Base-by-base conservation (phyloP, 2,329 filamentous ascomycete genomes). In the Cercospora sojina region DNA sequence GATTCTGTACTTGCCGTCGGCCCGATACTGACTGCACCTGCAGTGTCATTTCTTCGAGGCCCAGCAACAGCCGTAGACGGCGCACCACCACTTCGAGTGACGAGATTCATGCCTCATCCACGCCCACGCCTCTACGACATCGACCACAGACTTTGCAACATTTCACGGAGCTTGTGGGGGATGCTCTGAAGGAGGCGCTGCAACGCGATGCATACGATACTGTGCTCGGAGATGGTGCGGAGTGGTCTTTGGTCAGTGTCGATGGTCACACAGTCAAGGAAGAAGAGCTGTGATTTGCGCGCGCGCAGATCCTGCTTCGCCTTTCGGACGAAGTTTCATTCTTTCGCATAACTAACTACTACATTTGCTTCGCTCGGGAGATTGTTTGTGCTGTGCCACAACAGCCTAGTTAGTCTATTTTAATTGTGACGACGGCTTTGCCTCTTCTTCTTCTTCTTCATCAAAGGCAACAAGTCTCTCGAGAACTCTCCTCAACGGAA, bases 401-500 rank as follows among this genome's bases (percentile, higher is more conserved):
- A n/a, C n/a, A n/a, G n/a, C n/a, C n/a, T n/a, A n/a, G n/a, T n/a
- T n/a, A n/a, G n/a, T n/a, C n/a, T n/a, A n/a, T n/a, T n/a, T n/a
- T n/a, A n/a, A n/a, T n/a, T n/a, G n/a, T n/a, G n/a, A n/a, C n/a
- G n/a, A n/a, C n/a, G n/a, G n/a, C n/a, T n/a, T n/a, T n/a, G n/a
- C n/a, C n/a, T n/a, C n/a, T n/a, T n/a, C n/a, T n/a, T n/a, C n/a
- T n/a, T n/a, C n/a, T n/a, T n/a, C n/a, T n/a, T n/a, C n/a, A n/a
- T 29, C 23, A 7, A 53, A 53, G 8, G 23, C 47, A 27, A 53
- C 12, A 6, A 83, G 67, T 65, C 73, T 78, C 59, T 74, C 77
- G 31, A 82, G 71, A 67, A 80, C 77, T 63, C 58, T 80, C 69
- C 58, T 47, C 58, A 71, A 58, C 9, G 75, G 69, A 47, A 77